Evolutionary conservation across 345 rosid species (phyloP), one percentile per base, ranked within the genome.

Genomic region (Populus alba): DNA sequence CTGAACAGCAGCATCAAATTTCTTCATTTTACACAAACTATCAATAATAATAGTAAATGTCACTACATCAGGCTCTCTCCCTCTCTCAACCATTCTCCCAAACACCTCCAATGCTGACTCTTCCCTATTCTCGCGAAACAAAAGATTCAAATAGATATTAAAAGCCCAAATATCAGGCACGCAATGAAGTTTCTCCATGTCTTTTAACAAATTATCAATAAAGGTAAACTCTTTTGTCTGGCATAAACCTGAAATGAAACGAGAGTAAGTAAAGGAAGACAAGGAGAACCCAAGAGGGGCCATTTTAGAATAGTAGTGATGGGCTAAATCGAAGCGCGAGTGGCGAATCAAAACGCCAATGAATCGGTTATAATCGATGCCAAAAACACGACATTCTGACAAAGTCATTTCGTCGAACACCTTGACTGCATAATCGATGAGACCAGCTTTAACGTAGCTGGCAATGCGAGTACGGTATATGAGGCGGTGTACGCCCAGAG

Each of bases 331-430:
- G 80, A 94, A 89, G 25, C 94, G 91, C 8, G 89, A 74, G 41
- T 90, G 83, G 51, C 78, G 83, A 10, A 96, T 82, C 18, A 96
- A 79, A 29, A 92, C 94, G 61, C 98, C 98, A 41, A 96, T 89
- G 84, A 94, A 90, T 38, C 99, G 91, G 77, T 92, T 94, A 81
- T 92, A 94, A 74, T 94, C 98, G 55, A 83, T n/a, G 81, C 95
- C 78, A 82, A 90, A 92, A 78, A 90, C 86, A 47, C 95, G 95
- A 82, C 90, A 91, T 71, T 86, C 83, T 47, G 98, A 91, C 76
- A 83, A 91, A 25, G 94, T 85, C 98, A 96, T 87, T 92, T 91
- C 88, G 80, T 94, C 97, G 93, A 94, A 96, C 94, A 94, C 87
- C 38, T 86, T 84, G 87, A 89, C 71, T 77, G 99, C 98, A 31